These are phyloP conservation scores for Fusarium fracticaudum DNA, from an alignment of 2,329 filamentous ascomycete species.

Conservation along the genomic window DNA sequence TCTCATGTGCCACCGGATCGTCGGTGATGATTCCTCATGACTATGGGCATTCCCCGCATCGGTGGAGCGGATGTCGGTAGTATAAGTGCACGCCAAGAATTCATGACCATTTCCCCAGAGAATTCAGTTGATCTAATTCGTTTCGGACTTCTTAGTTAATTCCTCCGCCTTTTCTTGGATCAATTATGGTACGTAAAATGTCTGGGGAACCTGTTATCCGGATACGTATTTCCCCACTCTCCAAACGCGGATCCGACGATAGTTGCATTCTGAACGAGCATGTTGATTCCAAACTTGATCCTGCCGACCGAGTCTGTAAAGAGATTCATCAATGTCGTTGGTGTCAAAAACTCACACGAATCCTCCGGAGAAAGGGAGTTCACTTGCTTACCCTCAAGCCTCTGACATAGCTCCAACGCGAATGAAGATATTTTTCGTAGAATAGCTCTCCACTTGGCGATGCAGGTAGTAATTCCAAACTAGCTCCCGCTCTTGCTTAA, in stretches of 20 bases:
- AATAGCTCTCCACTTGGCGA: slow-evolving; percentile 7
- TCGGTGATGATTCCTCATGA: neutral
- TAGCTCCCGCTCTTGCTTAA: slow-evolving; percentile 8
- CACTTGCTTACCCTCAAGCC: neutral
- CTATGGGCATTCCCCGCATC: neutral
- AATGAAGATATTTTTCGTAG: neutral
- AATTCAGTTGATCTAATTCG: neutral
- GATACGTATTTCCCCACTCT: slow-evolving; percentile 4
- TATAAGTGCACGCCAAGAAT: neutral
- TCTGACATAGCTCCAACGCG: neutral
- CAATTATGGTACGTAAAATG: neutral
- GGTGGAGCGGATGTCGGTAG: slow-evolving; percentile 5
- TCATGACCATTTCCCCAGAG: neutral
- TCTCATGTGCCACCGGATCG: neutral
- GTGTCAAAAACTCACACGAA: neutral
- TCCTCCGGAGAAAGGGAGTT: neutral
- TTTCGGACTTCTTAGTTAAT: slow-evolving; percentile 23
- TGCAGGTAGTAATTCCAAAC: slow-evolving; percentile 5
- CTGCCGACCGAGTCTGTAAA: neutral
- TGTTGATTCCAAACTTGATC: neutral
- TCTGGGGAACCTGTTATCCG: neutral
- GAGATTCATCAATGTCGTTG: neutral
- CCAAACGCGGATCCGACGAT: slow-evolving; percentile 4
- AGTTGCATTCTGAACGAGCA: neutral
- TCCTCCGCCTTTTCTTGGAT: slow-evolving; percentile 8